Evolutionary conservation across 192 early-diverging fungal species (phyloP).

Genomic region (Ambispora gerdemannii): DNA sequence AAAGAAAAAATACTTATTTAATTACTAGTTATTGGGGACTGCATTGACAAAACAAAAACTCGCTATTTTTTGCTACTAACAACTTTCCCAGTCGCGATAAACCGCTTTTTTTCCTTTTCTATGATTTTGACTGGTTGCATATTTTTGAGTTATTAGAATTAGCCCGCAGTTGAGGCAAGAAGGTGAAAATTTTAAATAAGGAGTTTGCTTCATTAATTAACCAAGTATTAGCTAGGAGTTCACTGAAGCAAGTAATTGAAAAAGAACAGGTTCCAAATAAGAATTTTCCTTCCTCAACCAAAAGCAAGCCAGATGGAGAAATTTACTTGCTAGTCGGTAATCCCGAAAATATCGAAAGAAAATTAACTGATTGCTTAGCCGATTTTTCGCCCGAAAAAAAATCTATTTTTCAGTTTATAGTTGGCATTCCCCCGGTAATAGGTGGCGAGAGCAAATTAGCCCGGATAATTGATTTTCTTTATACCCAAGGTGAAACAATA

Average conservation of each 20-base stretch:
- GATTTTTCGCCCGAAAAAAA: constrained; percentile 1
- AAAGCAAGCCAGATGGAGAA: not conserved
- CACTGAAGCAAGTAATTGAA: not conserved
- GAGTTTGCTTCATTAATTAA: constrained; percentile 6
- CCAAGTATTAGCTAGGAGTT: not conserved
- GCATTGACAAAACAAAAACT: constrained; percentile 10
- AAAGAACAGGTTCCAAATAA: too few relatives aligned
- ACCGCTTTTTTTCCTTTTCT: constrained; percentile 8
- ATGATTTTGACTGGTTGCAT: constrained; percentile 14
- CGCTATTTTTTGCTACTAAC: constrained; percentile 6
- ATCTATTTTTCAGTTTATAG: not conserved
- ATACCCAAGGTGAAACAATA: constrained; percentile 5
- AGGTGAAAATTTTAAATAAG: not conserved
- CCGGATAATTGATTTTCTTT: constrained; percentile 1
- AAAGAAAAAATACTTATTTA: constrained; percentile 16
- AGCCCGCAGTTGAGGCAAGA: not conserved
- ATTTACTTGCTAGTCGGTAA: constrained; percentile 6
- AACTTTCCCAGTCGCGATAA: not conserved
- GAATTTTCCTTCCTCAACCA: too few relatives aligned
- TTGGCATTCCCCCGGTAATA: constrained; percentile 1
- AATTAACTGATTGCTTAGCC: not conserved
- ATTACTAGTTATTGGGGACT: constrained; percentile 11
- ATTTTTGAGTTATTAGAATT: constrained; percentile 7
- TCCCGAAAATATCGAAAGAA: constrained; percentile 5
- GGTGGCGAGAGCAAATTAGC: not conserved